Evolutionary conservation across 306 rosid species (phyloP), one percentile per base, ranked within the genome.

Genomic region (Geum urbanum): DNA sequence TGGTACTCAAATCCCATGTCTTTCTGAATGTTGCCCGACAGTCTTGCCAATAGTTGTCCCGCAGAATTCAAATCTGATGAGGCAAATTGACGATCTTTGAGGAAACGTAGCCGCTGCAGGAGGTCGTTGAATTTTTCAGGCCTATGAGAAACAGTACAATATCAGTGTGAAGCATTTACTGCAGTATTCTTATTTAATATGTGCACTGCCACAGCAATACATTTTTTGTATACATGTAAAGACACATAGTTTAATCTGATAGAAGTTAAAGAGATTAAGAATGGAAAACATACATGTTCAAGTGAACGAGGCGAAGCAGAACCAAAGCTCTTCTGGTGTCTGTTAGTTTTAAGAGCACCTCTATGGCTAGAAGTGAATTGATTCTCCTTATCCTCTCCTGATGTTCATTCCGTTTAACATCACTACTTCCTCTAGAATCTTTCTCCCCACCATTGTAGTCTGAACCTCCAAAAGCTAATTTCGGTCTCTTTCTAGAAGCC

Each of bases 71-170:
- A 66, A 50, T 85, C 87, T 20, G 85, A 62, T 27, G 87, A 85
- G 67, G 77, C 54, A 60, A 72, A 66, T 62, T 81, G 88, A 76
- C 66, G 79, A 75, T 87, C 82, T 82, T 81, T 83, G 46, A 89
- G 82, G 78, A 78, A 84, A 66, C 24, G 84, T 43, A 87, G 78
- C 86, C 86, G 82, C 76, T 82, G 84, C 74, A 81, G 81, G 80
- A 87, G 89, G 81, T 81, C 84, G 76, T 82, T 82, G 86, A 89
- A 89, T 35, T 74, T 85, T 77, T 80, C 86, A 56, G 96, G 91
- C 91, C 96, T 89, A 78, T 74, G 71, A 63, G 46, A 59, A 35
- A 73, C 37, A 75, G 57, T 11, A 9, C 50, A 86, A 67, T 48
- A 70, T 49, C 49, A 27, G 43, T 6, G 9, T 27, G 63, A 14